Evolutionary conservation across 305 asterid genomes (phyloP).

Genomic region (Solanum chacoense): DNA sequence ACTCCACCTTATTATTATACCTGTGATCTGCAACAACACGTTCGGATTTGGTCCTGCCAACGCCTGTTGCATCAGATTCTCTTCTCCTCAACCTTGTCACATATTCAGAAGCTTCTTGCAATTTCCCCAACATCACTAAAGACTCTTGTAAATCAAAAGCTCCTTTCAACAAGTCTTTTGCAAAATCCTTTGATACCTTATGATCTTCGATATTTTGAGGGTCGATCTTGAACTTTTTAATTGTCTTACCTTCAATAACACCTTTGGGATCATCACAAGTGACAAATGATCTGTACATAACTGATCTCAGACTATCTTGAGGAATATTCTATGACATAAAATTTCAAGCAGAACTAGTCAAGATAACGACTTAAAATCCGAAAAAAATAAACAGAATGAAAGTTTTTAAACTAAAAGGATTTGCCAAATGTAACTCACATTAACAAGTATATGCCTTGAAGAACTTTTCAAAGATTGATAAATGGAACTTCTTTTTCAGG

Average conservation of each 20-base stretch:
- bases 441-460: slow-evolving; percentile 7
- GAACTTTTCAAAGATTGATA: slow-evolving; percentile 6
- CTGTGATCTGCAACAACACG: slow-evolving; percentile 15
- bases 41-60: slow-evolving; percentile 19
- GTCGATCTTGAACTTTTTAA: slow-evolving; percentile 33
- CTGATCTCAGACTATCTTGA: slow-evolving; percentile 55
- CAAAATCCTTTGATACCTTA: slow-evolving; percentile 24
- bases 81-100: slow-evolving; percentile 23
- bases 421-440: slow-evolving; percentile 20
- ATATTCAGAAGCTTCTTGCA: slow-evolving; percentile 50
- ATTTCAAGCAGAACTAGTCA: slow-evolving; percentile 20
- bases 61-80: slow-evolving; percentile 1
- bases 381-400: slow-evolving; percentile 6
- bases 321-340: slow-evolving; percentile 39
- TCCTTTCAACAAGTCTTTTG: slow-evolving; percentile 50
- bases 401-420: neutral
- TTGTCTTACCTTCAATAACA: slow-evolving; percentile 44
- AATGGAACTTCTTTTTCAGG: slow-evolving; percentile 10
- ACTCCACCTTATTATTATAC: slow-evolving; percentile 6
- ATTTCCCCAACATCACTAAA: slow-evolving; percentile 38
- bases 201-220: slow-evolving; percentile 15
- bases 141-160: slow-evolving; percentile 65
- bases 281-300: slow-evolving; percentile 51
- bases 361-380: neutral
- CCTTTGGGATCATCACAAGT: slow-evolving; percentile 73